These are phyloP conservation scores for Metschnikowia koreensis DNA, from an alignment of 805 yeast species.

Conservation along the genomic window DNA sequence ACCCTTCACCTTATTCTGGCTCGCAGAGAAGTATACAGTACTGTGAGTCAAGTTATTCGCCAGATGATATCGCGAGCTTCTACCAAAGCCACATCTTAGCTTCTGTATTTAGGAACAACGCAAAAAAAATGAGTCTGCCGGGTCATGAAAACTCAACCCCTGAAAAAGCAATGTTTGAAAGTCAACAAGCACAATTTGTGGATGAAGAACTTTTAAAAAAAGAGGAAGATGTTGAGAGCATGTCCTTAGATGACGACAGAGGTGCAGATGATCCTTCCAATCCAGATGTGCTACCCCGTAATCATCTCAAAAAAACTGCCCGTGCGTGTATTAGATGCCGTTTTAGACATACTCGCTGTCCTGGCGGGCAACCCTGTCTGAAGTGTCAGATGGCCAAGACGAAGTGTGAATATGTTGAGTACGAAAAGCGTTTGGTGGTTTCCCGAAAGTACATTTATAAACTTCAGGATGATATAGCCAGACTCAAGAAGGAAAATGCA, in stretches of 20 bases:
- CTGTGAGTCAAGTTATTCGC: neutral
- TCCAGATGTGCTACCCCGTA: conserved; percentile 2
- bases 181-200: neutral
- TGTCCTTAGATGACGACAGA: conserved; percentile 7
- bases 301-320: conserved; percentile 31
- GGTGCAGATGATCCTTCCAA: conserved; percentile 1
- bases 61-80: neutral
- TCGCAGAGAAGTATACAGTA: conserved; percentile 7
- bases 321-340: conserved; percentile 65
- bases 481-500: conserved; percentile 65
- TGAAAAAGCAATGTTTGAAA: neutral
- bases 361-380: conserved; percentile 72
- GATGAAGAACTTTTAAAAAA: conserved; percentile 1
- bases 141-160: neutral
- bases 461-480: conserved; percentile 64
- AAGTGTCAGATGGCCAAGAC: conserved; percentile 57
- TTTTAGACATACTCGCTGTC: conserved; percentile 70
- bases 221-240: conserved; percentile 1
- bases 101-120: neutral
- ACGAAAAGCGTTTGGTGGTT: conserved; percentile 68
- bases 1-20: neutral
- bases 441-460: conserved; percentile 67
- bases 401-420: conserved; percentile 69
- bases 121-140: neutral
- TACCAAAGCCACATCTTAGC: neutral